Conservation (phyloP, 2,329 filamentous ascomycete species). For the Pseudogymnoascus sp. region DNA sequence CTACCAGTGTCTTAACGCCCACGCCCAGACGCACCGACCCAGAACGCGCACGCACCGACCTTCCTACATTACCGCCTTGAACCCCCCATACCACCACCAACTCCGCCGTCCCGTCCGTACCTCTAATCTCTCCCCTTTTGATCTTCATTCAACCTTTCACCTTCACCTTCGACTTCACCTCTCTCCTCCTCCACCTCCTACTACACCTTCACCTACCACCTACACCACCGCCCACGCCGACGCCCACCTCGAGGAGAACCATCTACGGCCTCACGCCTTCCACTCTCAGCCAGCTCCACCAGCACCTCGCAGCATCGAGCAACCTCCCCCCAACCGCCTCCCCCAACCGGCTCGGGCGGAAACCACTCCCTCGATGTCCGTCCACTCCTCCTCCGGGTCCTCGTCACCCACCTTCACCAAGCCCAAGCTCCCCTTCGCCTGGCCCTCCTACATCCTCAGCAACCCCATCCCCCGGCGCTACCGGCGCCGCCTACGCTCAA, state of each 20-base stretch:
- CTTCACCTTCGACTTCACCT: background rate
- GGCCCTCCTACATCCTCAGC: conserved; percentile 35
- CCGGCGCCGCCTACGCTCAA: conserved; percentile 61
- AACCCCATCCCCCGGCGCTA: conserved; percentile 56
- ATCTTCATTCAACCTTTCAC: background rate
- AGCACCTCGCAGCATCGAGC: conserved; percentile 11
- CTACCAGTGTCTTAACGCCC: too few relatives aligned
- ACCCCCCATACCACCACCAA: background rate
- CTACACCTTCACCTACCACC: background rate
- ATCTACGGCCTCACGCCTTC: background rate
- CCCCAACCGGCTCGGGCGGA: conserved; percentile 6
- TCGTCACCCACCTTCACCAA: conserved; percentile 25
- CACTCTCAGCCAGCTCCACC: too few relatives aligned
- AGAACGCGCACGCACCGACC: background rate
- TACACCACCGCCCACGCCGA: background rate
- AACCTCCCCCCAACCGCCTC: background rate
- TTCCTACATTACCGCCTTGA: background rate
- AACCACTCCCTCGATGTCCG: conserved; percentile 4
- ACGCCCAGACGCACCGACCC: background rate
- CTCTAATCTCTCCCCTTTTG: background rate
- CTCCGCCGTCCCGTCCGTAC: background rate
- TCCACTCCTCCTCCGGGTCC: background rate
- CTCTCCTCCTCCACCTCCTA: background rate
- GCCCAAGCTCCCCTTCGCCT: conserved; percentile 36
- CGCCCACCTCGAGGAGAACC: background rate